A percentile compares a stretch with the other conserved stretches of the same genome.
Conservation (phyloP, 768 basidiomycete genomes). For the Tricholoma hemisulphureum region DNA sequence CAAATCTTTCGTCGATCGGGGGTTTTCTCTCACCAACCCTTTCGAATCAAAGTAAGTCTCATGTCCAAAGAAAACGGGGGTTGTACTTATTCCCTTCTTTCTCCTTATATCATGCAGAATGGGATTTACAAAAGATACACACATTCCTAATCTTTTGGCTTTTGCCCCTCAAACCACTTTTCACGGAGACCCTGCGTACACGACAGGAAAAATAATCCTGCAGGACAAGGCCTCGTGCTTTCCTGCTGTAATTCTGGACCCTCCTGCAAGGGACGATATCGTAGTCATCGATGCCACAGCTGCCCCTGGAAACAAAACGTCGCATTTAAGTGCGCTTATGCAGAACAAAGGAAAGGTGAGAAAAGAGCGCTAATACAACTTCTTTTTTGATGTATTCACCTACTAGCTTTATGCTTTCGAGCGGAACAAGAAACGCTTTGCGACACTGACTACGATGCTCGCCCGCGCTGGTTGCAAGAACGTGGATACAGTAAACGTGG, state of each 20-base stretch:
- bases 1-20: slow-evolving; percentile 50
- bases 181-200: slow-evolving; percentile 70
- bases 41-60: slow-evolving; percentile 49
- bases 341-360: slow-evolving; percentile 73
- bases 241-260: slow-evolving; percentile 83
- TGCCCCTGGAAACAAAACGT: slow-evolving; percentile 98
- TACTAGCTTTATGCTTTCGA: slow-evolving; percentile 84
- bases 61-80: slow-evolving; percentile 3
- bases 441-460: slow-evolving; percentile 84
- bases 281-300: slow-evolving; percentile 91
- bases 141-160: slow-evolving; percentile 78
- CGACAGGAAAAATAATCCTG: slow-evolving; percentile 78
- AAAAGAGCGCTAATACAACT: background rate
- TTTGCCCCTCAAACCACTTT: slow-evolving; percentile 70
- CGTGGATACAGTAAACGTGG: slow-evolving; percentile 67
- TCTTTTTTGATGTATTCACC: background rate
- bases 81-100: slow-evolving; percentile 7
- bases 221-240: slow-evolving; percentile 99
- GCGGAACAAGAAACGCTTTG: slow-evolving; percentile 76
- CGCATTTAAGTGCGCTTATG: slow-evolving; percentile 90
- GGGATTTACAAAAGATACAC: slow-evolving; percentile 70
- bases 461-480: slow-evolving; percentile 82
- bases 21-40: slow-evolving; percentile 53
- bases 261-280: slow-evolving; percentile 50
- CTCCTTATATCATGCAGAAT: slow-evolving; percentile 38